Percentiles rank a stretch among this genome's conserved stretches.
Evolutionary conservation across 176 grass and related monocot species (phyloP).

Genomic region (Carex kokanica): DNA sequence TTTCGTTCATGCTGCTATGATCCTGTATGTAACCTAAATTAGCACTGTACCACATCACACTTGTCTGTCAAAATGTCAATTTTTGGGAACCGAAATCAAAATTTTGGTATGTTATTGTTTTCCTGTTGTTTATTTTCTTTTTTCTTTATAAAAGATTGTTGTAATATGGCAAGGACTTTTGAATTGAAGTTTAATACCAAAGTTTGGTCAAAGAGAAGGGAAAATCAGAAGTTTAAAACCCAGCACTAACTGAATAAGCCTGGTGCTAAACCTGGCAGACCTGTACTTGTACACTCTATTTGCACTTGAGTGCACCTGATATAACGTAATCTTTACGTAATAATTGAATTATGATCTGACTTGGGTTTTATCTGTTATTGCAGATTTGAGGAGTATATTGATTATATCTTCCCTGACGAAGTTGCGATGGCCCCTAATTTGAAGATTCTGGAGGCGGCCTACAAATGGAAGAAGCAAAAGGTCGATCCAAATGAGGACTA

Average conservation of each 20-base stretch:
- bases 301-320: neutral
- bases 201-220: neutral
- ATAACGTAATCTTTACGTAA: neutral
- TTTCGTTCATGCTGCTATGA: too few species aligned
- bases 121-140: neutral
- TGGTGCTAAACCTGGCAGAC: neutral
- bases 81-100: neutral
- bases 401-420: constrained; percentile 91
- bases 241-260: neutral
- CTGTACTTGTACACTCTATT: neutral
- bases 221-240: neutral
- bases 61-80: neutral
- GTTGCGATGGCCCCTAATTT: constrained; percentile 67
- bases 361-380: constrained; percentile 18
- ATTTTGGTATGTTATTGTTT: neutral
- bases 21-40: too few species aligned
- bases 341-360: constrained; percentile 19
- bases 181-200: neutral
- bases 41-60: neutral
- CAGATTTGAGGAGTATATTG: constrained; percentile 89
- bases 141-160: neutral
- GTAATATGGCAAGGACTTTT: neutral
- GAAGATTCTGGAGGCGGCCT: constrained; percentile 80
- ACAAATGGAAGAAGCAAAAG: constrained; percentile 90
- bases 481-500: constrained; percentile 50